A percentile compares a stretch with the other conserved stretches of the same genome.
These are phyloP conservation scores for Macrophomina tecta DNA, from an alignment of 2,329 filamentous ascomycete species.

Conservation along the genomic window DNA sequence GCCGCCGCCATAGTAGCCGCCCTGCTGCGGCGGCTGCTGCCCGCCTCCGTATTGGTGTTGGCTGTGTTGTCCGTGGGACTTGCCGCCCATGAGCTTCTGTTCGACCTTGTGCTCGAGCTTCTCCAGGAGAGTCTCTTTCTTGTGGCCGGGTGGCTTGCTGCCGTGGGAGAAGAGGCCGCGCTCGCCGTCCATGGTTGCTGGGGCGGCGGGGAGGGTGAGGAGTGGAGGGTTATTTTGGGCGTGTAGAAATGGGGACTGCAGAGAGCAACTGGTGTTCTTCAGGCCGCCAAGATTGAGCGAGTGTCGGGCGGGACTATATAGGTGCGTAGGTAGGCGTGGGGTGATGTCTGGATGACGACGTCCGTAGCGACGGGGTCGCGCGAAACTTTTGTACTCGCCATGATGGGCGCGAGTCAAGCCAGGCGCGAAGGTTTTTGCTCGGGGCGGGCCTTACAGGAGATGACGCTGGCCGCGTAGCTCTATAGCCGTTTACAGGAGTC, in stretches of 20 bases:
- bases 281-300: not conserved
- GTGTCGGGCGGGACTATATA: not conserved
- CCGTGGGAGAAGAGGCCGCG: slow-evolving; percentile 18
- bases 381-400: not conserved
- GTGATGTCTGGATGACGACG: slow-evolving; percentile 4
- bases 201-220: not conserved
- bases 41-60: not conserved
- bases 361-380: not conserved
- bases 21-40: not conserved
- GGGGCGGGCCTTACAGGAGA: not conserved
- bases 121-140: slow-evolving; percentile 23
- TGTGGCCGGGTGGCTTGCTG: slow-evolving; percentile 9
- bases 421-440: not conserved
- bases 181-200: slow-evolving; percentile 17
- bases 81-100: slow-evolving; percentile 21
- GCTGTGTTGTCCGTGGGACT: not conserved
- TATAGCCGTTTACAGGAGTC: not conserved
- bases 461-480: slow-evolving; percentile 21
- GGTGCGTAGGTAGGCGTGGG: not conserved
- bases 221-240: slow-evolving; percentile 5
- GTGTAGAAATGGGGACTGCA: not conserved
- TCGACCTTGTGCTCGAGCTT: slow-evolving; percentile 25
- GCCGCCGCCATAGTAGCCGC: slow-evolving; percentile 16
- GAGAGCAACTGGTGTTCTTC: not conserved
- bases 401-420: not conserved